phyloP scores from a whole-genome alignment of 1,284 basidiomycete species.

The Hymenochaete sp. region DNA sequence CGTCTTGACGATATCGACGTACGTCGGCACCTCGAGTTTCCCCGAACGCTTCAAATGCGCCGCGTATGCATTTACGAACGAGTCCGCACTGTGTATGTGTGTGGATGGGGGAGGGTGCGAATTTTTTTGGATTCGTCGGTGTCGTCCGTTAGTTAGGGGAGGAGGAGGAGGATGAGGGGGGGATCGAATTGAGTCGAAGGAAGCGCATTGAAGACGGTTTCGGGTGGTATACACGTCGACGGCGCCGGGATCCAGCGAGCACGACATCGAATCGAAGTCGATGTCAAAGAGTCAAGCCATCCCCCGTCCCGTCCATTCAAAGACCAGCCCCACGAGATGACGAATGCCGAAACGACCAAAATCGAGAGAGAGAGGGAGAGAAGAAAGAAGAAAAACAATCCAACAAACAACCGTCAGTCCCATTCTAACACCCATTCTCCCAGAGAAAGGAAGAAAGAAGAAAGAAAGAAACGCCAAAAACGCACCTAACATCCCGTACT shows the following conservation, averaged over 20 bases:
- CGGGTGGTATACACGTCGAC: background rate
- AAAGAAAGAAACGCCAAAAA: slow-evolving; percentile 18
- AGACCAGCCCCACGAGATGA: background rate
- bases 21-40: slow-evolving; percentile 97
- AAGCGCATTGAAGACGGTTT: too few relatives aligned
- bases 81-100: slow-evolving; percentile 70
- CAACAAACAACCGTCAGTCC: too few relatives aligned
- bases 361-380: background rate
- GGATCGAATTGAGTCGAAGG: too few relatives aligned
- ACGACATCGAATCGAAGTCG: too few relatives aligned
- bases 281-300: too few relatives aligned
- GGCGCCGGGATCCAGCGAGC: background rate
- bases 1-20: slow-evolving; percentile 99
- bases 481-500: slow-evolving; percentile 85
- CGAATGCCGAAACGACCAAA: background rate
- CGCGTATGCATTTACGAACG: slow-evolving; percentile 87
- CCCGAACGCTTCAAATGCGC: slow-evolving; percentile 94
- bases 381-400: too few relatives aligned
- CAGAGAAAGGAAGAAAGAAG: background rate
- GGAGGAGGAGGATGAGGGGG: background rate
- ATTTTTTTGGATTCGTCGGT: too few relatives aligned
- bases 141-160: background rate
- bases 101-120: slow-evolving; percentile 20
- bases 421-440: background rate
- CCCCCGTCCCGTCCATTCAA: background rate